Evolutionary conservation across 169 alveolate species (phyloP).

Genomic region (Plasmodium chabaudi): DNA sequence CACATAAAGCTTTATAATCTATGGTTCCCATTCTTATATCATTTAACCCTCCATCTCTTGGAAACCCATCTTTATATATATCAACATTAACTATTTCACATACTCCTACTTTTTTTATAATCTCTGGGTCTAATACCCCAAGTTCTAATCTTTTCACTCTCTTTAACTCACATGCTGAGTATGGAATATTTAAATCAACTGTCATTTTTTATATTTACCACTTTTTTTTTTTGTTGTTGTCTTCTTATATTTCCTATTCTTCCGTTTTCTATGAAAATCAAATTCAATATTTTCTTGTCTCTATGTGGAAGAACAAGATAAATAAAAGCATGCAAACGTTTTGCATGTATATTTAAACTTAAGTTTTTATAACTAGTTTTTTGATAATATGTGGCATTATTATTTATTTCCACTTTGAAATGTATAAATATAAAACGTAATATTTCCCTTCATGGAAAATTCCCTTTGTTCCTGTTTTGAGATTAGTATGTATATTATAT

Average conservation of each 20-base stretch:
- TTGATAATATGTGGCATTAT: not conserved
- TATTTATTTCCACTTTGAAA: too few relatives aligned
- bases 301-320: too few relatives aligned
- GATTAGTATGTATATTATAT: not conserved
- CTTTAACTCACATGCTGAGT: constrained; percentile 89
- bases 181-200: constrained; percentile 89
- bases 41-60: constrained; percentile 94
- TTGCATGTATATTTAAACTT: not conserved
- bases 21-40: constrained; percentile 98
- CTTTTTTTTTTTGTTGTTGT: not conserved
- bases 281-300: too few relatives aligned
- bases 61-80: constrained; percentile 92
- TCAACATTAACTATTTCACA: constrained; percentile 92
- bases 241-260: not conserved
- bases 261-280: too few relatives aligned
- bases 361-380: not conserved
- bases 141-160: constrained; percentile 88
- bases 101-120: constrained; percentile 89
- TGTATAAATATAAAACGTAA: too few relatives aligned
- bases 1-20: constrained; percentile 93
- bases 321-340: not conserved
- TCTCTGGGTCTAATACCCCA: constrained; percentile 91
- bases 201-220: constrained; percentile 42
- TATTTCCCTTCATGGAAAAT: not conserved
- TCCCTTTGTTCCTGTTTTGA: not conserved